Percentiles rank a stretch among this genome's conserved stretches.
Conservation (phyloP, 2,329 filamentous ascomycete genomes). For the Fusarium dlaminii region DNA sequence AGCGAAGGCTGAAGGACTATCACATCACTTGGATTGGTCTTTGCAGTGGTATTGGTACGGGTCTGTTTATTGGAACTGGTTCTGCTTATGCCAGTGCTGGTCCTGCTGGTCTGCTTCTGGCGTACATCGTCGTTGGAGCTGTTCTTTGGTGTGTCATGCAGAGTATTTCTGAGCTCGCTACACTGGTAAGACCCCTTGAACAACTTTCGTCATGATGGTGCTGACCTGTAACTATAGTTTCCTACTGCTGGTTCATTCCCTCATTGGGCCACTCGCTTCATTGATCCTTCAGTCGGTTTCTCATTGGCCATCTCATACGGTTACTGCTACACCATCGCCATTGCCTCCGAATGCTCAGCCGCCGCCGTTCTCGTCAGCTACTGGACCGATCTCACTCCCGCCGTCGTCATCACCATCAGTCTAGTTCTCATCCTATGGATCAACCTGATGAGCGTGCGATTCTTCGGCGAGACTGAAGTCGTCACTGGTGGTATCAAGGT, state of each 20-base stretch:
- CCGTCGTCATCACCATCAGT: slow-evolving; percentile 60
- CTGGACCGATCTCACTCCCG: slow-evolving; percentile 38
- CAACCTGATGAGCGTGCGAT: slow-evolving; percentile 66
- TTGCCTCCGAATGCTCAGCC: slow-evolving; percentile 37
- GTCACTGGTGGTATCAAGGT: slow-evolving; percentile 69
- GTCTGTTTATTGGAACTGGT: slow-evolving; percentile 38
- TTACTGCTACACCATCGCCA: slow-evolving; percentile 39
- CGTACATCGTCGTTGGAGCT: slow-evolving; percentile 32
- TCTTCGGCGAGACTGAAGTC: slow-evolving; percentile 71
- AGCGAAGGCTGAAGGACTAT: slow-evolving; percentile 34
- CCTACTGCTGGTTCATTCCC: slow-evolving; percentile 40
- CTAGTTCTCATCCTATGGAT: slow-evolving; percentile 63
- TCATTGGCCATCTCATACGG: slow-evolving; percentile 39
- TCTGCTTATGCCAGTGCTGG: slow-evolving; percentile 38
- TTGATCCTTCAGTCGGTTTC: slow-evolving; percentile 38
- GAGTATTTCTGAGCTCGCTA: slow-evolving; percentile 39
- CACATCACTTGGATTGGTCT: slow-evolving; percentile 42
- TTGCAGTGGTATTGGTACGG: slow-evolving; percentile 38
- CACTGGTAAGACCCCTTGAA: slow-evolving; percentile 14
- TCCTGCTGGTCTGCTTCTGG: slow-evolving; percentile 37
- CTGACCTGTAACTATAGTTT: slow-evolving; percentile 7
- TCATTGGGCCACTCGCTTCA: slow-evolving; percentile 40
- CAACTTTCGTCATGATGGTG: rapidly evolving
- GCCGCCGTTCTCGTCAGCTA: slow-evolving; percentile 35
- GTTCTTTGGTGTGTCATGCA: slow-evolving; percentile 42